Conservation (phyloP, 2,329 filamentous ascomycete genomes). For the Bertia moriformis region DNA sequence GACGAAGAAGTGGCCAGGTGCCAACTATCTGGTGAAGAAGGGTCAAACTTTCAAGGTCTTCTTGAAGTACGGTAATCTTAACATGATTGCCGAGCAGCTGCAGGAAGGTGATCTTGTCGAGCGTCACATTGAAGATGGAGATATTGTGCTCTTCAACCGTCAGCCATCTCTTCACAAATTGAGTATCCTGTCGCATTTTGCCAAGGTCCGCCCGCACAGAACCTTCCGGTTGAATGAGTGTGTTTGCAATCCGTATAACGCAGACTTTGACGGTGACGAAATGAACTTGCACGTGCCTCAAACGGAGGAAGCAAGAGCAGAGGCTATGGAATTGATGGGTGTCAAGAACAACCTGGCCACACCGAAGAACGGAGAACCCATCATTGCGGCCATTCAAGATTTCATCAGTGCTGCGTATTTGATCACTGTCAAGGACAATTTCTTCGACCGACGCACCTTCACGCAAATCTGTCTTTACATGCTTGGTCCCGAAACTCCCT, state of each 20-base stretch:
- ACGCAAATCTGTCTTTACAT: slow-evolving; percentile 86
- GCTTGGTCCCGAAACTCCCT: slow-evolving; percentile 63
- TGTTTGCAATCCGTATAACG: slow-evolving; percentile 95
- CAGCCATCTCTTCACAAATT: slow-evolving; percentile 96
- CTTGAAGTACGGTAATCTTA: slow-evolving; percentile 60
- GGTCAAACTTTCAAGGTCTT: slow-evolving; percentile 57
- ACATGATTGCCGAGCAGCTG: slow-evolving; percentile 59
- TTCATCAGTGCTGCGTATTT: slow-evolving; percentile 94
- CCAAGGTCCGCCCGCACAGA: slow-evolving; percentile 83
- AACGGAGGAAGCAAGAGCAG: slow-evolving; percentile 87
- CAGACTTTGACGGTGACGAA: slow-evolving; percentile 96
- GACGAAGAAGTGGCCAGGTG: slow-evolving; percentile 68
- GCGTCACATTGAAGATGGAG: slow-evolving; percentile 84
- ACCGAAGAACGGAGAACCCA: slow-evolving; percentile 92
- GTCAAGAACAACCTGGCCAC: slow-evolving; percentile 93
- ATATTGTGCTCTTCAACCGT: slow-evolving; percentile 94
- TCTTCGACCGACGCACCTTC: slow-evolving; percentile 80
- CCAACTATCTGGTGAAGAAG: slow-evolving; percentile 66
- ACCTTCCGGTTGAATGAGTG: slow-evolving; percentile 96
- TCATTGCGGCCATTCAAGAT: slow-evolving; percentile 97
- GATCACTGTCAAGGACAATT: slow-evolving; percentile 80
- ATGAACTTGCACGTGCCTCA: slow-evolving; percentile 98
- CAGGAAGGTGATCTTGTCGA: slow-evolving; percentile 80
- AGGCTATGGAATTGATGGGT: slow-evolving; percentile 93
- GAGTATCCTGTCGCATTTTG: slow-evolving; percentile 91